phyloP scores from a whole-genome alignment of 2,329 filamentous ascomycete genomes.

The Xylariaceae sp. region DNA sequence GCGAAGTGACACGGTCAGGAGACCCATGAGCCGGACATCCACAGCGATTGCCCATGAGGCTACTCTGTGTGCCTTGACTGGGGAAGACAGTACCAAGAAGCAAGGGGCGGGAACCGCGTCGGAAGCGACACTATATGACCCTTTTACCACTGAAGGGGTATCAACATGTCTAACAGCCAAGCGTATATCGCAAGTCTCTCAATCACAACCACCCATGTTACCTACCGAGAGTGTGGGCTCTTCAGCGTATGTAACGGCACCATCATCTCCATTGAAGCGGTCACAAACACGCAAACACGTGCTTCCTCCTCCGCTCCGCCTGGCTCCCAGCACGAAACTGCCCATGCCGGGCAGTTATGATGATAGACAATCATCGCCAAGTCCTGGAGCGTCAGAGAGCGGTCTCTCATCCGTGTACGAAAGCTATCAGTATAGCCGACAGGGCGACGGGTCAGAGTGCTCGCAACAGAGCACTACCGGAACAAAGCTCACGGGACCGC shows the following conservation, averaged over 20 bases:
- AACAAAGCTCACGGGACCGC: slow-evolving; percentile 16
- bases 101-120: background rate
- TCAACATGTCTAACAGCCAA: slow-evolving; percentile 16
- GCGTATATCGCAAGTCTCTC: slow-evolving; percentile 29
- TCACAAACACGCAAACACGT: slow-evolving; percentile 19
- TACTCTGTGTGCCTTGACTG: background rate
- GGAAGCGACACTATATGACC: slow-evolving; percentile 22
- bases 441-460: slow-evolving; percentile 8
- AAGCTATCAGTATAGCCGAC: slow-evolving; percentile 24
- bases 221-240: slow-evolving; percentile 1
- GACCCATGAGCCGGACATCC: slow-evolving; percentile 13
- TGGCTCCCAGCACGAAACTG: slow-evolving; percentile 23
- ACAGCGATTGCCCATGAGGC: background rate
- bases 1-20: background rate
- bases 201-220: slow-evolving; percentile 22
- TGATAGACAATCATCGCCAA: background rate
- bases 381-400: slow-evolving; percentile 23
- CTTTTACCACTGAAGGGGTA: slow-evolving; percentile 22
- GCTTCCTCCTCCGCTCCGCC: slow-evolving; percentile 24
- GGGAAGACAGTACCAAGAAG: background rate
- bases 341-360: slow-evolving; percentile 15
- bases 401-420: slow-evolving; percentile 32
- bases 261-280: slow-evolving; percentile 19
- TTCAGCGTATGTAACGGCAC: background rate
- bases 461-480: slow-evolving; percentile 13